Conservation (phyloP, 2,329 filamentous ascomycete genomes). For the Neodidymelliopsis sp. region DNA sequence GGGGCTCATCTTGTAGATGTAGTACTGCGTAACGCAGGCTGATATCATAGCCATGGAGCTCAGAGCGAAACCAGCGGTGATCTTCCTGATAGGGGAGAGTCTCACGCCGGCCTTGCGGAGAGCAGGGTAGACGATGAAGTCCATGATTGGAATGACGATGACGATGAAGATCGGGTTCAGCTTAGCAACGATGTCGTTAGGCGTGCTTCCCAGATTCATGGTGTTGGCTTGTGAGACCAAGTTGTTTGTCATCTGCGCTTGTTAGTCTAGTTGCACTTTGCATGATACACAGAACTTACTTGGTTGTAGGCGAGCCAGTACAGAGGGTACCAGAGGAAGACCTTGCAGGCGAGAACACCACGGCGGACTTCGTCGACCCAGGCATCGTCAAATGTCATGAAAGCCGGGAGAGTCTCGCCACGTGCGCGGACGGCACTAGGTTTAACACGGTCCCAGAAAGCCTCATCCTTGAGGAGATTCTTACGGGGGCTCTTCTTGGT, state of each 20-base stretch:
- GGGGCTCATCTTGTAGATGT: slow-evolving; percentile 54
- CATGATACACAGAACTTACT: too few relatives aligned
- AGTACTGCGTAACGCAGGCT: slow-evolving; percentile 64
- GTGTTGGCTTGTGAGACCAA: slow-evolving; percentile 73
- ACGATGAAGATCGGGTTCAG: slow-evolving; percentile 79
- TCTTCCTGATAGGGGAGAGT: slow-evolving; percentile 80
- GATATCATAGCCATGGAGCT: slow-evolving; percentile 68
- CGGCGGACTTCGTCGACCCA: slow-evolving; percentile 80
- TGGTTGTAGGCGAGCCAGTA: slow-evolving; percentile 47
- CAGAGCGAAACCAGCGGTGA: slow-evolving; percentile 73
- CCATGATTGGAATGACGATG: slow-evolving; percentile 69
- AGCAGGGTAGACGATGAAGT: slow-evolving; percentile 71
- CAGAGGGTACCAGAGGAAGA: slow-evolving; percentile 66
- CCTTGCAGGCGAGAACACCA: slow-evolving; percentile 56
- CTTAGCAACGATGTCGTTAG: slow-evolving; percentile 81
- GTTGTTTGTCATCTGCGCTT: slow-evolving; percentile 71
- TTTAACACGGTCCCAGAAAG: slow-evolving; percentile 70
- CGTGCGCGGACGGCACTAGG: slow-evolving; percentile 55
- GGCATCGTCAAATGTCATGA: slow-evolving; percentile 82
- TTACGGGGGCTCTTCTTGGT: slow-evolving; percentile 30
- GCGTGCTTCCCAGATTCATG: slow-evolving; percentile 72
- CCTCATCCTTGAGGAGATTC: slow-evolving; percentile 33
- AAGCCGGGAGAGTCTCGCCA: slow-evolving; percentile 62
- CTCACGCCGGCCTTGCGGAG: slow-evolving; percentile 69
- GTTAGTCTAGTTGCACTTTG: too few relatives aligned